phyloP scores from a whole-genome alignment of 2,329 filamentous ascomycete genomes.

The Monosporascus sp. region DNA sequence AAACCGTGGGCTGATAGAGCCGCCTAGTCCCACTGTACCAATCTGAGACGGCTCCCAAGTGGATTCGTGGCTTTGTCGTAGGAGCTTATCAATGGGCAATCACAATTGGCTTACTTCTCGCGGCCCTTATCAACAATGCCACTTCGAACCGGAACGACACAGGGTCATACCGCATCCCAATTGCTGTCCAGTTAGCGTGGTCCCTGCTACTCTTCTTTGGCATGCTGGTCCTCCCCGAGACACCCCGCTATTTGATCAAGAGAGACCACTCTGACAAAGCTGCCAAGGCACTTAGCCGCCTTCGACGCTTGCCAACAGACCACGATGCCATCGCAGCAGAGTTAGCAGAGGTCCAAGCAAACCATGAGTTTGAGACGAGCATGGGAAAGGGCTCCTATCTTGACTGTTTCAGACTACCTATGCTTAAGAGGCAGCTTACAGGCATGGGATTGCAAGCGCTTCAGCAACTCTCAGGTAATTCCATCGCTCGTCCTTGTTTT shows the following conservation, averaged over 20 bases:
- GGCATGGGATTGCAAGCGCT: conserved; percentile 61
- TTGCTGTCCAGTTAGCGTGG: conserved; percentile 49
- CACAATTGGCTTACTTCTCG: conserved; percentile 60
- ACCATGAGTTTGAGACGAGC: conserved; percentile 58
- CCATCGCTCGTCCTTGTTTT: too few species aligned
- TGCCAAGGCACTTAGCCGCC: conserved; percentile 44
- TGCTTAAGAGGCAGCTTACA: conserved; percentile 57
- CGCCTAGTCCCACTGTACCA: conserved; percentile 57
- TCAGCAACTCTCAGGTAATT: conserved; percentile 56
- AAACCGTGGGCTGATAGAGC: too few species aligned
- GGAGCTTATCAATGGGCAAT: conserved; percentile 70
- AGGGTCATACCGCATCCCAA: conserved; percentile 57
- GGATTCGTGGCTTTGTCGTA: conserved; percentile 61
- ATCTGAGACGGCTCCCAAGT: conserved; percentile 55
- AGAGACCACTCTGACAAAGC: conserved; percentile 42
- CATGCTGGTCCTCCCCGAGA: conserved; percentile 49
- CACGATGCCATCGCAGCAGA: conserved; percentile 44
- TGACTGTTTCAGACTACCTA: conserved; percentile 47
- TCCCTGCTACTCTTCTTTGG: conserved; percentile 47
- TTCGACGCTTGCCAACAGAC: conserved; percentile 43
- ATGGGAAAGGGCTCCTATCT: conserved; percentile 43
- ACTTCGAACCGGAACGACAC: conserved; percentile 29
- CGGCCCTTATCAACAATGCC: conserved; percentile 50
- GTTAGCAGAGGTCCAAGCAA: conserved; percentile 57
- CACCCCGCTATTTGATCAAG: conserved; percentile 50